A percentile compares a stretch with the other conserved stretches of the same genome.
Conservation (phyloP, 2,329 filamentous ascomycete genomes). For the Periconia digitata region DNA sequence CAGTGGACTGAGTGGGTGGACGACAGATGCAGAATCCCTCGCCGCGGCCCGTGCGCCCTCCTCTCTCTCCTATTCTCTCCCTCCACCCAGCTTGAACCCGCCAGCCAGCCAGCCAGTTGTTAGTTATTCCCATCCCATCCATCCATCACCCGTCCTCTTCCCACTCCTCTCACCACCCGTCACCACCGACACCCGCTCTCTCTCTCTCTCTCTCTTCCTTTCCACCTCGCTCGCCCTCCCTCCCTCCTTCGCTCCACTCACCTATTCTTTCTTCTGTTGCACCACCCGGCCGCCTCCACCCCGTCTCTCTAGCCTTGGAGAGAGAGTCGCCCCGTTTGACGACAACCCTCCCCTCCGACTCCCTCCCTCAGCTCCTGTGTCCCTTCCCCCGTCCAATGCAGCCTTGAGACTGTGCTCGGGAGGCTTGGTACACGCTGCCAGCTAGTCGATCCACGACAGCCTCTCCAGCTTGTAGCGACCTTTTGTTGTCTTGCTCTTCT, state of each 20-base stretch:
- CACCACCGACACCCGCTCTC: conserved; percentile 24
- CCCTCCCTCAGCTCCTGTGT: conserved; percentile 21
- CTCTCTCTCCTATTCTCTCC: background rate
- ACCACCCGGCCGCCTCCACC: no score
- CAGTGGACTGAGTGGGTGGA: no score
- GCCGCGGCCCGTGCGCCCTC: no score
- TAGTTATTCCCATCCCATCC: background rate
- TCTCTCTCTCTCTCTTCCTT: conserved; percentile 38
- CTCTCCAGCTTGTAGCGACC: conserved; percentile 39
- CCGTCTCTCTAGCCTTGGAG: no score
- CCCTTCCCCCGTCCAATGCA: conserved; percentile 38
- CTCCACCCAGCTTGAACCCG: background rate
- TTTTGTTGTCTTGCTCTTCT: conserved; percentile 40
- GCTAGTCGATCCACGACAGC: conserved; percentile 42
- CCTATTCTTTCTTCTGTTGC: conserved; percentile 4
- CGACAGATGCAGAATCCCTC: no score
- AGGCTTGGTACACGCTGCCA: conserved; percentile 46
- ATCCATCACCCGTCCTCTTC: conserved; percentile 6
- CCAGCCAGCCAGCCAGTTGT: no score
- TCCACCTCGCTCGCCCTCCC: conserved; percentile 31
- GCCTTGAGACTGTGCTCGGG: conserved; percentile 40
- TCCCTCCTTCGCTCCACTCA: conserved; percentile 24
- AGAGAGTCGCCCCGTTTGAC: no score
- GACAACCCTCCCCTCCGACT: background rate
- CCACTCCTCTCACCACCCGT: background rate